Evolutionary conservation across 2,329 filamentous ascomycete genomes (phyloP), one percentile per base, ranked within the genome.

Genomic region (Aspergillus novoparasiticus): DNA sequence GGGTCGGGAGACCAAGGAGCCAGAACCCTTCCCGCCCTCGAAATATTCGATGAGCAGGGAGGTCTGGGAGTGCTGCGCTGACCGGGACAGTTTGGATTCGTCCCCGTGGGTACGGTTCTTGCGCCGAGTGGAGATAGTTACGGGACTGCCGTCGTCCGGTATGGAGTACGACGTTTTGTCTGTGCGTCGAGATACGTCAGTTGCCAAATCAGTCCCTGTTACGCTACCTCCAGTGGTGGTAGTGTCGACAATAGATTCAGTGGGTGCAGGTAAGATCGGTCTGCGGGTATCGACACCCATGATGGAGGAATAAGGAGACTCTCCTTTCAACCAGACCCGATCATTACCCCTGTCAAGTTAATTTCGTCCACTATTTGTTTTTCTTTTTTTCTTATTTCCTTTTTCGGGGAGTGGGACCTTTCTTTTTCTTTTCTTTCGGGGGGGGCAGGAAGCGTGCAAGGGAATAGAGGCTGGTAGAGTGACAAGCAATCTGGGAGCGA

Each of bases 11-110:
- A 88, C 86, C 39, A 83, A 81, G 72, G 73, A 71, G 62, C 70
- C 83, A 83, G 71, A 83, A 58, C 72, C 84, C 61, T 86, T 94
- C 66, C 89, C 88, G 69, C 89, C 91, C 80, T 97, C 94, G 73
- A 96, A 97, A 79, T 96, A 97, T 80, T 97, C 94, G 73, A 97
- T 97, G 72, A 97, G 84, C 69, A 97, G 84, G 61, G 92, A 96
- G 43, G 94, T 96, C 81, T 96, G 93, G 53, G 92, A 96, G 71
- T 87, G 79, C 51, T 86, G 78, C 74, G 79, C 75, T 73, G 81
- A 78, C 76, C 78, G 84, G 79, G 83, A 83, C 62, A 86, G 80
- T 66, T 80, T 84, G 64, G 76, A 73, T 45, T 76, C 78, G 65
- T 84, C 80, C 85, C 85, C 87, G 76, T 87, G 89, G 71, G 80